Base-by-base conservation (phyloP, 352 stramenopile genomes). In the Blastocystis sp. region DNA sequence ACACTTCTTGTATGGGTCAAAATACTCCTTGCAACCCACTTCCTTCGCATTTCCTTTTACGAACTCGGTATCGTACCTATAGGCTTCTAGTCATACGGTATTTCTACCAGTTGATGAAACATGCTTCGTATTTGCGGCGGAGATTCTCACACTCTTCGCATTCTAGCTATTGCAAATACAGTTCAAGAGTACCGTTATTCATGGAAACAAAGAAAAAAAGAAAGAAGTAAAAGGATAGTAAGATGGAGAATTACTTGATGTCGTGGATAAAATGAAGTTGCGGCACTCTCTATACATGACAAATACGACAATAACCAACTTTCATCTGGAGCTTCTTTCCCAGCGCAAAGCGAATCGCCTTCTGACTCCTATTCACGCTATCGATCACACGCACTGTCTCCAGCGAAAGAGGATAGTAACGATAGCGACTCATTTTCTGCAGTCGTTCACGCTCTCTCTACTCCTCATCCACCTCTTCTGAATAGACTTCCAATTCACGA, bases 41-140 rank as follows among this genome's bases (percentile, higher is more conserved):
- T 78, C 67, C 11, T 48, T 78, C 21, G 46, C 67, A 1, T 21
- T 46, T 46, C 48, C 67, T 21, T 78, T 78, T 16, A 78, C 48
- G 42, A 61, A 78, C 21, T 29, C 67, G 29, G 46, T 78, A 61
- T 78, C 67, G 27, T 78, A 78, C 67, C 67, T 78, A 78, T 59
- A 18, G 7, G 57, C 11, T 56, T 32, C 21, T 4, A 57, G 11
- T 42, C 21, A 11, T 18, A 24, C 2, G 29, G 51, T 18, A 44
- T 21, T 6, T 11, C 29, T 21, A 78, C 67, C 67, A 78, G 24
- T 78, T 59, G 48, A 78, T 78, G 34, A 78, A 78, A 46, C 67
- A 78, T 8, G 67, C 67, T 78, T 78, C 67, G 67, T 78, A 78
- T 40, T 78, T 78, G 36, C 67, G 67, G 38, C 67, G 67, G 32